Evolutionary conservation across 2,329 filamentous ascomycete genomes (phyloP), one percentile per base, ranked within the genome.

Genomic region (Hypoxylon sp.): DNA sequence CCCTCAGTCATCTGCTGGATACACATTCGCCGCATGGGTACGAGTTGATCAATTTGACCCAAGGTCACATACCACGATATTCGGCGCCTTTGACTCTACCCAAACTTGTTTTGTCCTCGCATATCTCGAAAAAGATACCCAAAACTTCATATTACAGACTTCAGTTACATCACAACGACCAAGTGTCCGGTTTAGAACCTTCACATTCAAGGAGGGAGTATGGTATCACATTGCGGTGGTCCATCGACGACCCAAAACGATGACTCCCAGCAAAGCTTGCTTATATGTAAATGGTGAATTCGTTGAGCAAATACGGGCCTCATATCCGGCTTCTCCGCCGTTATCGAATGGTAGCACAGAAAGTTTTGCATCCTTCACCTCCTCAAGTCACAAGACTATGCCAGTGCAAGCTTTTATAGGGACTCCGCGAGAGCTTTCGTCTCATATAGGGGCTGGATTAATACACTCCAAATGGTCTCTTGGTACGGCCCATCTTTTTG

Each of bases 211-310:
- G 71, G 85, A 91, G 67, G 87, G 89, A 57, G 85, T 83, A 71
- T 99, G 96, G 96, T 99, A 99, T 78, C 96, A 99, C 78, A 87
- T 99, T 72, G 93, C 91, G 44, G 81, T 99, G 65, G 92, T 96
- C 22, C 96, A 99, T 78, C 89, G 91, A 51, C 87, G 90, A 33
- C 89, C 91, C 7, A 93, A 90, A 77, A 88, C 92, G 0, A 89
- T 92, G 76, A 86, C 87, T 8, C 86, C 90, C 2, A 92, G 92
- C 73, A 93, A 93, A 72, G 95, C 95, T 16, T 91, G 91, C 11
- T 85, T 99, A 11, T 98, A 95, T 75, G 89, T 99, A 67, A 88
- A 99, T 77, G 96, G 96, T 54, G 93, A 97, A 75, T 97, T 97
- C 78, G 89, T 92, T 24, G 96, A 99, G 78, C 93, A 97, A 75